phyloP scores from a whole-genome alignment of 169 alveolate genomes.

The Plasmodium relictum region DNA sequence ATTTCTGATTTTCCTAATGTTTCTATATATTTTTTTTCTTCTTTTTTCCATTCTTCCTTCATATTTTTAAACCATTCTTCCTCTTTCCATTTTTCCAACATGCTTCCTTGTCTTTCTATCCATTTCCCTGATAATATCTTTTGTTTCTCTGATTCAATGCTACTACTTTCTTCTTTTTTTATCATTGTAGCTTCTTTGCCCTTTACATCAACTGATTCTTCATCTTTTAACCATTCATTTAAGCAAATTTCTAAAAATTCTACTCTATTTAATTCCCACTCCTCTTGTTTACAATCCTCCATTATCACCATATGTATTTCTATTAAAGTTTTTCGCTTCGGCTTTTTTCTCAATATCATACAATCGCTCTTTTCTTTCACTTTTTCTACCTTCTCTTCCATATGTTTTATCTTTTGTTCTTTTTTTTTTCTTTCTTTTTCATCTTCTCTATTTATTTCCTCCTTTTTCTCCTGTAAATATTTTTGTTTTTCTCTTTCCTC shows the following conservation, averaged over 20 bases:
- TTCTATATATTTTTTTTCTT: background rate
- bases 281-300: too few species aligned
- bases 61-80: background rate
- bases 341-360: background rate
- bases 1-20: background rate
- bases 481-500: too few species aligned
- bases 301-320: background rate
- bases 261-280: too few species aligned
- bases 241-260: background rate
- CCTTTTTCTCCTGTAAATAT: too few species aligned
- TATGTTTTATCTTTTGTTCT: background rate
- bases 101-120: background rate
- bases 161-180: background rate
- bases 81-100: background rate
- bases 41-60: background rate
- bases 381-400: background rate
- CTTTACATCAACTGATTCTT: background rate
- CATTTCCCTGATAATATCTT: background rate
- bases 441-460: too few species aligned
- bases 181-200: background rate
- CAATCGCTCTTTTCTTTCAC: too few species aligned
- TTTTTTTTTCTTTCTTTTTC: background rate
- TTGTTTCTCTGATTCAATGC: background rate
- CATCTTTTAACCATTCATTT: background rate
- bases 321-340: background rate